Percentiles rank a stretch among this genome's conserved stretches.
Evolutionary conservation across 148 eudicot species (phyloP).

Genomic region (Nepenthes gracilis): DNA sequence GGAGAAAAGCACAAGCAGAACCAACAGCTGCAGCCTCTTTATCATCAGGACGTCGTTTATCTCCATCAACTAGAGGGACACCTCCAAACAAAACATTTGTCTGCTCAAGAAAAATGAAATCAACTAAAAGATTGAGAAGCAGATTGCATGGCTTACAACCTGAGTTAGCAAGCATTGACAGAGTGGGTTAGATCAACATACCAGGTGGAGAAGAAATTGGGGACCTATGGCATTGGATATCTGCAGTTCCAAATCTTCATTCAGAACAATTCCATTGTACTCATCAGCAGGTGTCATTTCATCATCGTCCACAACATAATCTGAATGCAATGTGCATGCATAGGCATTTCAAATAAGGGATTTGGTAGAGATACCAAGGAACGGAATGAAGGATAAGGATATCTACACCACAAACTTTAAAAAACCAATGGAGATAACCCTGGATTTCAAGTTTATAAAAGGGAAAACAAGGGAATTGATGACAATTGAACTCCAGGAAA

Average conservation of each 20-base stretch:
- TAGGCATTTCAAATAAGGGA: neutral
- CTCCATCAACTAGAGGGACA: conserved; percentile 27
- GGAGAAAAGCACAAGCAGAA: conserved; percentile 82
- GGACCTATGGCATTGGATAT: conserved; percentile 70
- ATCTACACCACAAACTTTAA: too few relatives aligned
- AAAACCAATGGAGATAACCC: too few relatives aligned
- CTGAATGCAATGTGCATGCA: conserved; percentile 16
- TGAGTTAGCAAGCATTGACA: neutral
- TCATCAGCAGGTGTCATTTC: conserved; percentile 56
- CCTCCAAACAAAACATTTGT: conserved; percentile 71
- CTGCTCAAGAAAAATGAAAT: conserved; percentile 33
- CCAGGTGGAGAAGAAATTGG: conserved; percentile 83
- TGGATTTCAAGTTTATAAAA: neutral
- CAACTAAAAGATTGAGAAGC: neutral
- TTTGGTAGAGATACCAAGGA: conserved; percentile 1
- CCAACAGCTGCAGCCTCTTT: conserved; percentile 65
- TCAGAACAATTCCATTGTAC: conserved; percentile 25
- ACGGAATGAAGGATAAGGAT: neutral
- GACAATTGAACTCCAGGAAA: too few relatives aligned
- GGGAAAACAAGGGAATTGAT: neutral
- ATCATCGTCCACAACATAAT: conserved; percentile 50
- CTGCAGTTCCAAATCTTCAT: conserved; percentile 56
- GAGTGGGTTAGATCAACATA: conserved; percentile 16
- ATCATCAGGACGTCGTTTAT: conserved; percentile 31
- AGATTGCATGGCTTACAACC: neutral